phyloP scores from a whole-genome alignment of 805 yeast genomes.

The Saccharomycopsis fermentans region DNA sequence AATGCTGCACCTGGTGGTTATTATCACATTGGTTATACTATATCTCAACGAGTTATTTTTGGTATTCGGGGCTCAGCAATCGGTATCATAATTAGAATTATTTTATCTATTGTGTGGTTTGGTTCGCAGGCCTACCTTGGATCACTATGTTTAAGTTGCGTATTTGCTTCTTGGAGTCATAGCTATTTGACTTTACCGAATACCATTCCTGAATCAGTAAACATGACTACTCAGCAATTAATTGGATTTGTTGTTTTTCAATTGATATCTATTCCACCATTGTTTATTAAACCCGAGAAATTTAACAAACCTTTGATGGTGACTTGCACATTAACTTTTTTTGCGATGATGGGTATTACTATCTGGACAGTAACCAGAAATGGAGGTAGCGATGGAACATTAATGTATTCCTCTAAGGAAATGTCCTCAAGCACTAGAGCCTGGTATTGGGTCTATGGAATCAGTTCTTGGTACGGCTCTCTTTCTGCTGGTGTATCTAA shows the following conservation, averaged over 20 bases:
- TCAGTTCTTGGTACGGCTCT: slow-evolving; percentile 31
- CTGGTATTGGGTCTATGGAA: slow-evolving; percentile 35
- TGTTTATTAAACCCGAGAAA: slow-evolving; percentile 26
- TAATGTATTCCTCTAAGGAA: slow-evolving; percentile 3
- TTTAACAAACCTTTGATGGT: slow-evolving; percentile 2
- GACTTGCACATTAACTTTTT: slow-evolving; percentile 23
- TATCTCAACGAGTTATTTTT: slow-evolving; percentile 36
- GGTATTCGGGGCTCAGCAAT: slow-evolving; percentile 36
- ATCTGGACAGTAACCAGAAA: slow-evolving; percentile 24
- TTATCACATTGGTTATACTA: slow-evolving; percentile 28
- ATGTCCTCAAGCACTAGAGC: slow-evolving; percentile 19
- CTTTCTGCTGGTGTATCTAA: slow-evolving; percentile 31
- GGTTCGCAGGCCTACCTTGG: slow-evolving; percentile 39
- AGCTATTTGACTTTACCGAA: slow-evolving; percentile 25
- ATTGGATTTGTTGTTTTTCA: slow-evolving; percentile 33
- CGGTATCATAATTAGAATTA: slow-evolving; percentile 33
- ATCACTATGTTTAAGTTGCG: slow-evolving; percentile 30
- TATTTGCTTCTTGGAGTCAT: slow-evolving; percentile 33
- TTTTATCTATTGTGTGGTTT: slow-evolving; percentile 38
- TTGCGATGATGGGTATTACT: slow-evolving; percentile 28
- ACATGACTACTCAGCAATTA: slow-evolving; percentile 30
- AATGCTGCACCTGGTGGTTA: slow-evolving; percentile 22
- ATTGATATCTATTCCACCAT: slow-evolving; percentile 24
- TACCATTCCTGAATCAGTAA: slow-evolving; percentile 12
- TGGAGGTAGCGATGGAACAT: slow-evolving; percentile 27